A percentile compares a stretch with the other conserved stretches of the same genome.
phyloP scores from a whole-genome alignment of 345 rosid genomes.

The Xanthoceras sorbifolium region DNA sequence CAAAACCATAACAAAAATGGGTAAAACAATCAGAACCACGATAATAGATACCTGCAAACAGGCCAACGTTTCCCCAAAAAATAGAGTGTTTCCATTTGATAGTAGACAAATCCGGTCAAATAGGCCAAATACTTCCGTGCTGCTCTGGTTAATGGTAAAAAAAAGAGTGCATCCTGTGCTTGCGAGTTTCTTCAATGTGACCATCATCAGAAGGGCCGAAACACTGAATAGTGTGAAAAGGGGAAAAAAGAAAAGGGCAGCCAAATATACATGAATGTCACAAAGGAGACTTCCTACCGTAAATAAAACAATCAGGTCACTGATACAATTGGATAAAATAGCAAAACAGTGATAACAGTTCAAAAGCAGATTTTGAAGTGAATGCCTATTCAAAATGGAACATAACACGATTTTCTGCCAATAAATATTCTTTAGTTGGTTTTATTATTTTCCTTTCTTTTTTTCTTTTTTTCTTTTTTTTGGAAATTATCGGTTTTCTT shows the following conservation, averaged over 20 bases:
- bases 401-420: background rate
- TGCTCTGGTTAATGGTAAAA: conserved; percentile 90
- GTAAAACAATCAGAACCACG: conserved; percentile 9
- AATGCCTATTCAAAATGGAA: background rate
- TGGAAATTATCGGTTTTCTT: background rate
- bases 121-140: conserved; percentile 99
- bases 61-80: conserved; percentile 97
- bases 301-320: background rate
- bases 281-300: background rate
- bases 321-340: background rate
- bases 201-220: conserved; percentile 99
- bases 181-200: conserved; percentile 94
- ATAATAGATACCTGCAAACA: conserved; percentile 79
- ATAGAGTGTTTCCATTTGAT: conserved; percentile 94
- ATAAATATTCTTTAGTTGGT: background rate
- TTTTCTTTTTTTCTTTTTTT: background rate
- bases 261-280: background rate
- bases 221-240: conserved; percentile 48
- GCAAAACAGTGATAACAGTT: background rate
- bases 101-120: conserved; percentile 97
- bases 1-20: conserved; percentile 10
- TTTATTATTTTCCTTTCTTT: background rate
- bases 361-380: background rate
- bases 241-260: background rate
- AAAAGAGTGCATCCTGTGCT: conserved; percentile 95